Evolutionary conservation across 306 rosid species (phyloP).

Genomic region (Cicer pinnatifidum): DNA sequence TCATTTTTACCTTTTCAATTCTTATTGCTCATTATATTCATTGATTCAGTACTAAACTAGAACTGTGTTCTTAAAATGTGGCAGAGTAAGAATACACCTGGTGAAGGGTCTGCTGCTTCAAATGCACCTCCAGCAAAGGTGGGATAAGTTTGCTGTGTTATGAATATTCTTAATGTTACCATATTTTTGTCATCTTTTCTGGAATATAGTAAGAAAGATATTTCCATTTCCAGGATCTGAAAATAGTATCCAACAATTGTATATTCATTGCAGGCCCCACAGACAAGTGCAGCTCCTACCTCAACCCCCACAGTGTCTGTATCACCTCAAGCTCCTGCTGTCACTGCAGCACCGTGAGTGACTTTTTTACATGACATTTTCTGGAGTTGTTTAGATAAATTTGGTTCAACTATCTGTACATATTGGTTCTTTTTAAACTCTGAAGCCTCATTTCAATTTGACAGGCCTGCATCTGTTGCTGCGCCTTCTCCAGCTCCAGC

Average conservation of each 20-base stretch:
- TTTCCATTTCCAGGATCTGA: not conserved
- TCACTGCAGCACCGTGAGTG: slow-evolving; percentile 59
- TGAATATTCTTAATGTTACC: slow-evolving; percentile 22
- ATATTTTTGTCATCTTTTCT: slow-evolving; percentile 32
- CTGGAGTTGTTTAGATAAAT: slow-evolving; percentile 3
- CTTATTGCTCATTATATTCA: slow-evolving; percentile 5
- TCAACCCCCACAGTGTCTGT: slow-evolving; percentile 45
- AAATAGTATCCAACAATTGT: slow-evolving; percentile 20
- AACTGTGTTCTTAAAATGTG: slow-evolving; percentile 40
- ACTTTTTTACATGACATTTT: slow-evolving; percentile 15
- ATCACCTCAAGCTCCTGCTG: slow-evolving; percentile 50
- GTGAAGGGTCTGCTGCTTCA: slow-evolving; percentile 67
- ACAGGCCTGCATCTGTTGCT: slow-evolving; percentile 51
- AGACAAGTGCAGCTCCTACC: slow-evolving; percentile 59
- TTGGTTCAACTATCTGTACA: slow-evolving; percentile 22
- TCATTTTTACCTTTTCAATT: not conserved
- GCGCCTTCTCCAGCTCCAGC: slow-evolving; percentile 37
- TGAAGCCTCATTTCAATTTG: slow-evolving; percentile 42
- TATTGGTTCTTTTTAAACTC: slow-evolving; percentile 3
- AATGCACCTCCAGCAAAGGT: slow-evolving; percentile 62
- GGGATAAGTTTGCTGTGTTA: slow-evolving; percentile 32
- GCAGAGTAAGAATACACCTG: slow-evolving; percentile 66
- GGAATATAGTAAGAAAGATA: not conserved
- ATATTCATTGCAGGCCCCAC: slow-evolving; percentile 52
- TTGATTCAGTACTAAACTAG: slow-evolving; percentile 36